Base-by-base conservation (phyloP, 768 basidiomycete species). In the Chalciporus piperatus region DNA sequence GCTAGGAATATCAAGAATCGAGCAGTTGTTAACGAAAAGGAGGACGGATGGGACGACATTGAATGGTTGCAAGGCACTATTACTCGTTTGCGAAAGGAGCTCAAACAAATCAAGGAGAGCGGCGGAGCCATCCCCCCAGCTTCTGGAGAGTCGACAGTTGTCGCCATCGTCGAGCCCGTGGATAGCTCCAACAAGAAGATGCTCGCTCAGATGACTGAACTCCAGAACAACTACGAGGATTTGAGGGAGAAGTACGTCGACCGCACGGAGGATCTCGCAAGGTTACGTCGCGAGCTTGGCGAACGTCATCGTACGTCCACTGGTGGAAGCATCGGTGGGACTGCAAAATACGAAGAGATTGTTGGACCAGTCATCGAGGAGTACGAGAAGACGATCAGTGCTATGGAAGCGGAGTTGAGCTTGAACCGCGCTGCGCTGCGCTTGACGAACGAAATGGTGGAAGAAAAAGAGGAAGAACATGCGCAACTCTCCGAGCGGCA, bases 321-420 rank as follows among this genome's bases (percentile, higher is more conserved):
- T 23, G 77, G 80, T 8, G 88, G 89, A 25, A 79, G 80, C 30
- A 60, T 85, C 19, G 79, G 81, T 3, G 88, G 83, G 16, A 89
- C 84, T 3, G 84, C 77, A 53, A 87, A 85, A 62, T 92, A 92
- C 62, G 92, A 92, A 63, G 92, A 92, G 70, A 93, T 89, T 56
- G 95, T 98, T 19, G 95, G 93, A 14, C 96, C 96, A 2, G 94
- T 99, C 59, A 97, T 99, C 46, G 91, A 97, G 71, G 94, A 98
- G 72, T 99, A 99, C 70, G 96, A 99, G 76, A 93, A 96, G 76
- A 92, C 93, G 1, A 96, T 98, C 58, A 81, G 84, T 38, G 87
- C 92, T 3, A 88, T 99, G 79, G 97, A 99, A 69, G 90, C 89
- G 0, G 93, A 96, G 70, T 76, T 97, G 47, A 89, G 81, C 58